phyloP scores from a whole-genome alignment of 2,329 filamentous ascomycete genomes.

The Penicillium paneum region DNA sequence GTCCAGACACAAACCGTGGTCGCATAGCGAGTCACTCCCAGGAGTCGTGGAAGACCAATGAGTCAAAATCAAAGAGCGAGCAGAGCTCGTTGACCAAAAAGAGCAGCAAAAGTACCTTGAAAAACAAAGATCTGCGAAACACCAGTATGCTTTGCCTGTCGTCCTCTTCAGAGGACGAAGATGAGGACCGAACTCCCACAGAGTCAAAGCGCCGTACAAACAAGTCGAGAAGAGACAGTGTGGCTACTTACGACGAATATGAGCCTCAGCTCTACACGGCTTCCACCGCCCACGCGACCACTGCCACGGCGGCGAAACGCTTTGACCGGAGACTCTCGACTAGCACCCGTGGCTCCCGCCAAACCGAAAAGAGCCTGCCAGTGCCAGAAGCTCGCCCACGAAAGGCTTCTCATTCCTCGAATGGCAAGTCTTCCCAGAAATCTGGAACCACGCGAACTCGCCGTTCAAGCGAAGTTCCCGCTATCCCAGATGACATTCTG shows the following conservation, averaged over 20 bases:
- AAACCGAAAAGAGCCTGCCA: slow-evolving; percentile 13
- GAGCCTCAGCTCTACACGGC: slow-evolving; percentile 45
- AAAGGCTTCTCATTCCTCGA: slow-evolving; percentile 23
- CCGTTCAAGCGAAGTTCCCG: slow-evolving; percentile 33
- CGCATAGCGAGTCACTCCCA: slow-evolving; percentile 18
- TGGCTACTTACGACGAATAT: slow-evolving; percentile 40
- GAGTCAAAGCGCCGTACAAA: slow-evolving; percentile 8
- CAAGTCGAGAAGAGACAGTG: slow-evolving; percentile 35
- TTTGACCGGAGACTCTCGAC: slow-evolving; percentile 30
- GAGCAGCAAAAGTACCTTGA: slow-evolving; percentile 39
- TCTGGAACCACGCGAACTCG: slow-evolving; percentile 26
- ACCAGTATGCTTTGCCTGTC: slow-evolving; percentile 49
- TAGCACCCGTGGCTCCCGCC: slow-evolving; percentile 27
- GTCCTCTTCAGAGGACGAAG: slow-evolving; percentile 50
- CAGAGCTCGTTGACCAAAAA: slow-evolving; percentile 35
- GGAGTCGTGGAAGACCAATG: slow-evolving; percentile 16
- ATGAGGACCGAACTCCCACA: slow-evolving; percentile 27
- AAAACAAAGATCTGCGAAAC: slow-evolving; percentile 41
- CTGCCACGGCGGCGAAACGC: slow-evolving; percentile 17
- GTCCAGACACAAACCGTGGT: slow-evolving; percentile 11
- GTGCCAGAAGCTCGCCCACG: slow-evolving; percentile 12
- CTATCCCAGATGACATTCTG: slow-evolving; percentile 33
- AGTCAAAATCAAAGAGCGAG: slow-evolving; percentile 12
- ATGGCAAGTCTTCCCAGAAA: slow-evolving; percentile 24
- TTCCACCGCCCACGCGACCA: slow-evolving; percentile 36